Base-by-base conservation (phyloP, 78 protist genomes). In the Tieghemostelium lacteum region DNA sequence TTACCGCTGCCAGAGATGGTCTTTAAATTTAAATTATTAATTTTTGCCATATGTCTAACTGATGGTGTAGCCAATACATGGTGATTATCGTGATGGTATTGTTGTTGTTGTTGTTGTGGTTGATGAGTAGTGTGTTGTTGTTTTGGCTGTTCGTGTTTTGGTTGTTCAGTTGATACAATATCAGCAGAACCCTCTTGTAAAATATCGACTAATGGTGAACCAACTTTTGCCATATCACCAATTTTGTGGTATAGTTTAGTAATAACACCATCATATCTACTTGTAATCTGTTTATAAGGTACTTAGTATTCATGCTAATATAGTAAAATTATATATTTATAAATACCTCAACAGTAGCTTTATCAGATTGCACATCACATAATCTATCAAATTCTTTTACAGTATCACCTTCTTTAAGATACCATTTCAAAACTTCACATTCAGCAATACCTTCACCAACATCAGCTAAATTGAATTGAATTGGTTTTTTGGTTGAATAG, bases 391-490 rank as follows among this genome's bases (percentile, higher is more conserved):
- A 96, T 83, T 97, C 95, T 39, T 76, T 73, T 54, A 98, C 93
- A 17, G 39, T 5, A 71, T 95, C 97, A 39, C 98, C 97, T 20
- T 86, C 96, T 70, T 94, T 94, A 34, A 91, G 93, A 54, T 75
- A 94, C 98, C 98, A 96, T 12, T 88, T 72, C 49, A 98, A 67
- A 5, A 98, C 88, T 70, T 97, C 98, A 39, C 96, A 97, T 76
- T 98, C 98, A 49, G 94, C 96, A 78, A 97, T 98, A 58, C 99
- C 99, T 69, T 96, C 98, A 42, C 98, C 98, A 70, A 97, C 94
- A 85, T 97, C 99, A 28, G 98, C 95, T 74, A 97, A 86, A 7
- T 66, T 57, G 74, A 94, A 96, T 36, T 72, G 91, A n/a, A 96
- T 77, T 33, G 52, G 57, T 36, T 37, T 42, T 5, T 26, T 31